phyloP scores from a whole-genome alignment of 805 yeast species.

The Pichia insulana region DNA sequence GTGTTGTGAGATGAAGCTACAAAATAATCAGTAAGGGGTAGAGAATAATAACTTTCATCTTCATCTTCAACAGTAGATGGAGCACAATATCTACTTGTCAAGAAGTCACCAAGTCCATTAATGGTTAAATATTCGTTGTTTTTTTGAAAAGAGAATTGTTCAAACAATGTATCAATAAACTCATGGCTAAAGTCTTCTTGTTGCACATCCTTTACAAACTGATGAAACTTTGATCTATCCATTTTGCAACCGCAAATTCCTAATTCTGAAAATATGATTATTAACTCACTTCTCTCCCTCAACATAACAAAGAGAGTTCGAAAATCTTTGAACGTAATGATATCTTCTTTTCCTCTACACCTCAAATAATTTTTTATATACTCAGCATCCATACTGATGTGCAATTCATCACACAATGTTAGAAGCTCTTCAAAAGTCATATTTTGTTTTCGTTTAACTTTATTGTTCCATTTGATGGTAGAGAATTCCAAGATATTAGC shows the following conservation, averaged over 20 bases:
- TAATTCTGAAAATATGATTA: slow-evolving; percentile 29
- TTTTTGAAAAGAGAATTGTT: slow-evolving; percentile 26
- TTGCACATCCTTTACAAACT: slow-evolving; percentile 43
- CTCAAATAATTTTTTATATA: slow-evolving; percentile 43
- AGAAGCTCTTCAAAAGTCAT: slow-evolving; percentile 60
- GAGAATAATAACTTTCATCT: slow-evolving; percentile 31
- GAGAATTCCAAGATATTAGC: slow-evolving; percentile 6
- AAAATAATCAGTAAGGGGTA: slow-evolving; percentile 77
- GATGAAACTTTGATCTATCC: slow-evolving; percentile 26
- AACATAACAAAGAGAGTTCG: slow-evolving; percentile 62
- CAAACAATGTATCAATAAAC: slow-evolving; percentile 29
- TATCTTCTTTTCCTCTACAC: slow-evolving; percentile 37
- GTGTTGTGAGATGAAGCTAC: slow-evolving; percentile 95
- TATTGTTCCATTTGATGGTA: slow-evolving; percentile 4
- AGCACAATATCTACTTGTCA: slow-evolving; percentile 26
- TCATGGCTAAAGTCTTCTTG: slow-evolving; percentile 2
- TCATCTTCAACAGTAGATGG: slow-evolving; percentile 18
- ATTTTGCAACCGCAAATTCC: slow-evolving; percentile 16
- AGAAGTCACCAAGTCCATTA: slow-evolving; percentile 24
- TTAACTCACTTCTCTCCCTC: slow-evolving; percentile 58
- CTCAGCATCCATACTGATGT: slow-evolving; percentile 58
- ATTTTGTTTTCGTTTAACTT: slow-evolving; percentile 6
- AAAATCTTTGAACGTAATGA: slow-evolving; percentile 64
- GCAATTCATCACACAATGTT: slow-evolving; percentile 55
- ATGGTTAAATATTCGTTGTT: slow-evolving; percentile 14